Conservation (phyloP, 768 basidiomycete species). For the Suillus americanus region DNA sequence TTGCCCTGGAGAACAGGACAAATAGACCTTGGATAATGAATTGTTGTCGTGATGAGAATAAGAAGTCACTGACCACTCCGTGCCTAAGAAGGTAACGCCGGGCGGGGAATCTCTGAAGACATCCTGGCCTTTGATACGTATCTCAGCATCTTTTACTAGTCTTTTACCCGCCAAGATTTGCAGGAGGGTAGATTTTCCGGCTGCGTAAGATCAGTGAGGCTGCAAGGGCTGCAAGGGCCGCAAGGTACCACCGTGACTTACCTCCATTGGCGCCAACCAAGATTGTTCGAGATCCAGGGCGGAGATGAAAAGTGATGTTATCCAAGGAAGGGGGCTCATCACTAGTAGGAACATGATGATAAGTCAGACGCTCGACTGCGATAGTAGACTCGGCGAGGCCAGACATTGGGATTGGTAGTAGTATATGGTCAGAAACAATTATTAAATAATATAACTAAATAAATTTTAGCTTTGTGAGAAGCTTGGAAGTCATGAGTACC, state of each 20-base stretch:
- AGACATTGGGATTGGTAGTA: neutral
- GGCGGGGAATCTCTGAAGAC: slow-evolving; percentile 87
- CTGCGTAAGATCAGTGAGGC: slow-evolving; percentile 32
- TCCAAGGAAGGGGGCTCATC: slow-evolving; percentile 52
- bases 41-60: neutral
- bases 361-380: slow-evolving; percentile 55
- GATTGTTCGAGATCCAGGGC: slow-evolving; percentile 77
- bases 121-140: slow-evolving; percentile 76
- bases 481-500: too few relatives aligned
- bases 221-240: neutral
- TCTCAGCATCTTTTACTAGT: slow-evolving; percentile 61
- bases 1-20: slow-evolving; percentile 59
- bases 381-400: slow-evolving; percentile 16
- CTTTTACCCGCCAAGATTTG: slow-evolving; percentile 93
- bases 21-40: neutral
- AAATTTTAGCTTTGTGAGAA: too few relatives aligned
- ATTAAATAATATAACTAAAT: too few relatives aligned
- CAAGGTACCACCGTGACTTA: slow-evolving; percentile 34
- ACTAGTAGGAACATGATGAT: slow-evolving; percentile 48
- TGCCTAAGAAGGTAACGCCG: slow-evolving; percentile 86
- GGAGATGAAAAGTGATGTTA: slow-evolving; percentile 65
- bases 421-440: too few relatives aligned
- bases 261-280: slow-evolving; percentile 95
- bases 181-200: slow-evolving; percentile 95
- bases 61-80: slow-evolving; percentile 72